phyloP scores from a whole-genome alignment of 768 basidiomycete species.

The Xerocomus potaroensis region DNA sequence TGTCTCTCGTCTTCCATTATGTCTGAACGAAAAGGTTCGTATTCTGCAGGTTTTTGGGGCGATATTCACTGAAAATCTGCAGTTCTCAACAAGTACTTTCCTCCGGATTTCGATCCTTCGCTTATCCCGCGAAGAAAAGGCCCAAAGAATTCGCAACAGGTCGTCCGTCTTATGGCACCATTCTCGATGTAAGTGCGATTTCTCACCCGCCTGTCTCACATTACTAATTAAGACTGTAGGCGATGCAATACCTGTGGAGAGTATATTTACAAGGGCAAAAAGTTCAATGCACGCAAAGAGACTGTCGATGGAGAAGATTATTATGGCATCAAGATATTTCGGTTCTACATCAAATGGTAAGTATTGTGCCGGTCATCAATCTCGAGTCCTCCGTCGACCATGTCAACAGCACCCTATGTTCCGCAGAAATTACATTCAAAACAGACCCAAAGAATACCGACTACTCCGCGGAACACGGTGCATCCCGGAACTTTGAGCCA shows the following conservation, averaged over 20 bases:
- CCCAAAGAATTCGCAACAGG: constrained; percentile 93
- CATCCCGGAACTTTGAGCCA: constrained; percentile 95
- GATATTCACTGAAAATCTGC: constrained; percentile 5
- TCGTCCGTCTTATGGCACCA: constrained; percentile 98
- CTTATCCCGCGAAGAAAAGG: constrained; percentile 89
- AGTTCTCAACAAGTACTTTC: constrained; percentile 96
- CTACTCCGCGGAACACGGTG: constrained; percentile 91
- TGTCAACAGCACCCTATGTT: constrained; percentile 75
- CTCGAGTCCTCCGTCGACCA: constrained; percentile 10
- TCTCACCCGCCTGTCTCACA: background rate
- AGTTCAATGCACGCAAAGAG: constrained; percentile 99
- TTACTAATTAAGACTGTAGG: constrained; percentile 40
- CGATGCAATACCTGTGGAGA: constrained; percentile 95
- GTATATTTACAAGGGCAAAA: constrained; percentile 99
- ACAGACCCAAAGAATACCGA: constrained; percentile 98
- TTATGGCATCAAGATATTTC: constrained; percentile 95
- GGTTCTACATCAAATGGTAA: constrained; percentile 89
- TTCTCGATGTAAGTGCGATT: constrained; percentile 79
- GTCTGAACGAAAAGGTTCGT: constrained; percentile 79
- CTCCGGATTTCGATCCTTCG: constrained; percentile 97
- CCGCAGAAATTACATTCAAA: constrained; percentile 99
- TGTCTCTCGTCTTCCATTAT: constrained; percentile 36
- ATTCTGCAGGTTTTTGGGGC: background rate
- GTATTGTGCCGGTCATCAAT: constrained; percentile 22
- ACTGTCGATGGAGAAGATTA: constrained; percentile 97